Base-by-base conservation (phyloP, 371 early-diverging fungal species). In the Amoeboaphelidium protococcarum region DNA sequence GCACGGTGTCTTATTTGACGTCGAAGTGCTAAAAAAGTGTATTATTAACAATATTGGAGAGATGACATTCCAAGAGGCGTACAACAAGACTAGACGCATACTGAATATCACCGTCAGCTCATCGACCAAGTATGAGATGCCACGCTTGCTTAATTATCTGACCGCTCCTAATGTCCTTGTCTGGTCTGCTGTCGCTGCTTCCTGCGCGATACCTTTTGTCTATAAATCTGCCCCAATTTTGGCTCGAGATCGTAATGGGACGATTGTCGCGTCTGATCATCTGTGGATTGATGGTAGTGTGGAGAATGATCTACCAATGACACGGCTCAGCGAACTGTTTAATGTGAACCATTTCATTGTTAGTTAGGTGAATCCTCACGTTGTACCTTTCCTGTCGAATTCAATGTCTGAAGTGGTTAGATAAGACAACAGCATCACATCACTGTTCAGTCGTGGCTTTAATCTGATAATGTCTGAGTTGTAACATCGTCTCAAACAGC, bases 341-440 rank as follows among this genome's bases (percentile, higher is more conserved):
- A 76, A 78, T 45, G 78, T 76, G n/a, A 80, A 78, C 44, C 74
- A 77, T 53, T 72, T 75, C 51, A 76, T 80, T 46, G 73, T 80
- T 1, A 75, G 77, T 0, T 74, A 77, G 53, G 82, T 80, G 23
- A 85, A 85, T 56, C 82, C 86, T 0, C 80, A 85, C 50, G 82
- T 50, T 74, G 82, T 16, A 67, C 78, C 19, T 83, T 82, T 0
- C 81, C 81, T 57, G 52, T 86, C 27, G 53, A 37, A 31, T 10
- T 10, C 37, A 31, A 31, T 31, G 6, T 16, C 16, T 31, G 37
- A 16, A 31, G 16, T 10, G n/a, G n/a, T n/a, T n/a, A n/a, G n/a
- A n/a, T n/a, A n/a, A n/a, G n/a, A n/a, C n/a, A n/a, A n/a, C n/a
- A n/a, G n/a, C n/a, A n/a, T n/a, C n/a, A n/a, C n/a, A n/a, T n/a